Conservation (phyloP, 495 filamentous ascomycete species). For the Penicillium robsamsonii region DNA sequence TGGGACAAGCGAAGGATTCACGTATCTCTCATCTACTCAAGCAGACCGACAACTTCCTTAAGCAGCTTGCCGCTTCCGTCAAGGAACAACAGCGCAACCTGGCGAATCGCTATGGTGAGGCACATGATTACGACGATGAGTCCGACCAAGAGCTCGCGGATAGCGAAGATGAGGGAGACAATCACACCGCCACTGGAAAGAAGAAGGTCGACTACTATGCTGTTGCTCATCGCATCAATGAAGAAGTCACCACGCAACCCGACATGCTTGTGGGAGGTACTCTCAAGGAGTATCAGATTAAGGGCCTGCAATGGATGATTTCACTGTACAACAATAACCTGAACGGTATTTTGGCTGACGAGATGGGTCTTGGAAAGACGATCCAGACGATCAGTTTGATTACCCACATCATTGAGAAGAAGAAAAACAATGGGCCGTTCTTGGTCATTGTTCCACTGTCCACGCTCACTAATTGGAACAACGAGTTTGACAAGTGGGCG, state of each 20-base stretch:
- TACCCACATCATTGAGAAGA: constrained; percentile 94
- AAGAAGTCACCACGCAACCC: constrained; percentile 81
- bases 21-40: constrained; percentile 95
- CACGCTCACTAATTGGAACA: constrained; percentile 97
- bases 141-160: constrained; percentile 67
- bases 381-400: constrained; percentile 98
- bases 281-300: constrained; percentile 96
- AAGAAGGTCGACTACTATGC: constrained; percentile 96
- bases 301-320: constrained; percentile 99
- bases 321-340: constrained; percentile 99
- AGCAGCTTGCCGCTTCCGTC: constrained; percentile 90
- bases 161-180: constrained; percentile 67
- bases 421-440: constrained; percentile 89
- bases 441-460: constrained; percentile 94
- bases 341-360: constrained; percentile 96
- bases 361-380: constrained; percentile 99
- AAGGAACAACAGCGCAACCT: constrained; percentile 84
- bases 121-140: constrained; percentile 55
- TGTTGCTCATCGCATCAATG: constrained; percentile 92
- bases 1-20: constrained; percentile 97
- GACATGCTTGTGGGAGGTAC: constrained; percentile 82
- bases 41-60: constrained; percentile 95
- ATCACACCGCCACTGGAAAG: constrained; percentile 51
- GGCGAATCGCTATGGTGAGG: constrained; percentile 71
- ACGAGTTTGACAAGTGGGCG: constrained; percentile 99